Base-by-base conservation (phyloP, 176 grass and related monocot genomes). In the Triticum monococcum region DNA sequence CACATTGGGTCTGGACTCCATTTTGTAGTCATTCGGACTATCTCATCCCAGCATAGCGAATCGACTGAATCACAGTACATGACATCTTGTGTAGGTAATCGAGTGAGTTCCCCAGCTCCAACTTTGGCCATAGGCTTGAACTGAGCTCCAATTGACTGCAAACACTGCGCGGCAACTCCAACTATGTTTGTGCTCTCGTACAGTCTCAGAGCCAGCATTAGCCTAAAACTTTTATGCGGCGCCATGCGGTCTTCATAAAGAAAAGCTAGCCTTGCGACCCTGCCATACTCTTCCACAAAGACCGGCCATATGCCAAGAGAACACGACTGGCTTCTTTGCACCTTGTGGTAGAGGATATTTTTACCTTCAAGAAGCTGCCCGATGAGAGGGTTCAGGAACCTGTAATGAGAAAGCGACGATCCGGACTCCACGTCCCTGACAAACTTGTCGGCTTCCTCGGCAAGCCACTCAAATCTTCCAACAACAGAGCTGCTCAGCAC, bases 191-290 rank as follows among this genome's bases (percentile, higher is more conserved):
- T 82, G 45, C 41, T 46, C n/a, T 54, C 45, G 4, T 45, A 37
- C 12, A 82, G 28, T 16, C 46, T 45, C 10, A 82, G 11, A 9
- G 14, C 1, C 48, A 83, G 28, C 12, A 0, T 0, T 3, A 82
- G 12, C 3, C 0, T 1, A 14, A 82, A 25, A 25, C 5, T 3
- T 17, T 57, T 31, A 0, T 4, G 6, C 12, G 35, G 22, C 5
- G 10, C 3, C n/a, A 11, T 11, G 5, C 2, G 3, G 25, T 80
- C 35, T 41, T 17, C 13, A 3, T 3, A 45, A 0, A 1, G 0
- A n/a, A 57, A 68, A 0, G 0, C 0, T 1, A 78, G 1, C 4
- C 0, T 0, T 28, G 32, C 75, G 2, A 70, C 32, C 3, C 59
- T 22, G 2, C 74, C 84, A 6, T 17, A 48, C 13, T 68, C 63